Base-by-base conservation (phyloP, 179 eudicot genomes). In the Pouteria campechiana region DNA sequence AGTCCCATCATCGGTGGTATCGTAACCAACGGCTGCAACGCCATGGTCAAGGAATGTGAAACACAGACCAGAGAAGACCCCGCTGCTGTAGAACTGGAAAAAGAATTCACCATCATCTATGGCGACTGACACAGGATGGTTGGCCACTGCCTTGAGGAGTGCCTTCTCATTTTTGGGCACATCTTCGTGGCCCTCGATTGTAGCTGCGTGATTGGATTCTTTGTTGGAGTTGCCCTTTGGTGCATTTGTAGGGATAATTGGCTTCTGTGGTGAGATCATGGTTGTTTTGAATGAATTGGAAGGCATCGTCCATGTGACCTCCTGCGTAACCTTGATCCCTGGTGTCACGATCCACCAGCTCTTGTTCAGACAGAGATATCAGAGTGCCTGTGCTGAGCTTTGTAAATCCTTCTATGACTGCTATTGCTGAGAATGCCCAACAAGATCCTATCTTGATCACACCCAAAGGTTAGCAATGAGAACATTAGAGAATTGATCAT, bases 371-470 rank as follows among this genome's bases (percentile, higher is more conserved):
- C 8, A 73, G 64, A 5, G 83, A 63, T 18, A 76, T n/a, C 18
- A 74, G 64, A 3, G 44, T 49, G 25, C 79, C 79, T n/a, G 68
- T 65, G 11, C 31, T 31, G 14, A 76, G 48, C 31, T 69, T 39
- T 39, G 49, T 37, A 37, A 69, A 38, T 25, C 63, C 59, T 50
- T 76, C 83, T 4, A 61, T 52, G 14, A 79, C 69, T 50, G 71
- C 76, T 36, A 76, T 71, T 6, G 73, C 51, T 20, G 83, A 52
- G 45, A 76, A 76, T 32, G 83, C 83, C 81, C 84, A 76, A 7
- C 90, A 76, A 43, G 72, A 62, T 37, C 81, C 90, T 81, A 32
- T 7, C 21, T 28, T 14, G 4, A 29, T 5, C 15, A 18, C 25
- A 5, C 3, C 12, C 11, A n/a, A 40, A 20, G 42, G 3, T 18